Evolutionary conservation across 768 basidiomycete species (phyloP).

Genomic region (Kwoniella sp.): DNA sequence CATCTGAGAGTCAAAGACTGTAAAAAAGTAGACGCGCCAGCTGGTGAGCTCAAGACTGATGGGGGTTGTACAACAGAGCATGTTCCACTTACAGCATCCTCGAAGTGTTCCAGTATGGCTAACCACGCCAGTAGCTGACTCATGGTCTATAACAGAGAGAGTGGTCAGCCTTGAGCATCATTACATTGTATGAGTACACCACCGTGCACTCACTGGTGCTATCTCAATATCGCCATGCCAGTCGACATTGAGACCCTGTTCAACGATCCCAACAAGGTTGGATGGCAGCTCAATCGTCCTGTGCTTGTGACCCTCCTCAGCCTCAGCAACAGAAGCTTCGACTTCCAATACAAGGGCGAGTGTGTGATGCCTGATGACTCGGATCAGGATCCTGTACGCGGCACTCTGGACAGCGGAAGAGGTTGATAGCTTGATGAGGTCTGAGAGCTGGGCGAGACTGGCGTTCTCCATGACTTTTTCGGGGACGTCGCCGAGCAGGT

Average conservation of each 20-base stretch:
- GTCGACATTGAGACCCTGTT: constrained; percentile 44
- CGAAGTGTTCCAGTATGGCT: constrained; percentile 81
- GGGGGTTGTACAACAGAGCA: constrained; percentile 11
- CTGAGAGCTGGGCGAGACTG: constrained; percentile 73
- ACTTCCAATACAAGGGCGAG: constrained; percentile 82
- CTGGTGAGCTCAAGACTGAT: constrained; percentile 2
- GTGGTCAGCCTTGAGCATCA: background rate
- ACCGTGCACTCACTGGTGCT: constrained; percentile 8
- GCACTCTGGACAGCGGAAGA: constrained; percentile 71
- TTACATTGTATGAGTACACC: background rate
- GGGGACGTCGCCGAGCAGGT: constrained; percentile 70
- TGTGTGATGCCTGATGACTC: constrained; percentile 73
- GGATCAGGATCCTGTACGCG: constrained; percentile 71
- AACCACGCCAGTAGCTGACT: constrained; percentile 77
- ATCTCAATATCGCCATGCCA: constrained; percentile 32
- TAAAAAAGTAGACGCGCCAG: background rate
- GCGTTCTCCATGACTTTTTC: constrained; percentile 62
- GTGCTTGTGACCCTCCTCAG: constrained; percentile 59
- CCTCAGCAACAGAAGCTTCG: constrained; percentile 67
- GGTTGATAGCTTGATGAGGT: constrained; percentile 68
- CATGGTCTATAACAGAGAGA: constrained; percentile 24
- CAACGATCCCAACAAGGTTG: constrained; percentile 70
- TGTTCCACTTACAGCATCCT: constrained; percentile 68
- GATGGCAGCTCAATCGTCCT: constrained; percentile 64
- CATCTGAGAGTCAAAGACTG: constrained; percentile 87